A percentile compares a stretch with the other conserved stretches of the same genome.
phyloP scores from a whole-genome alignment of 345 rosid genomes.

The Gossypium thurberi region DNA sequence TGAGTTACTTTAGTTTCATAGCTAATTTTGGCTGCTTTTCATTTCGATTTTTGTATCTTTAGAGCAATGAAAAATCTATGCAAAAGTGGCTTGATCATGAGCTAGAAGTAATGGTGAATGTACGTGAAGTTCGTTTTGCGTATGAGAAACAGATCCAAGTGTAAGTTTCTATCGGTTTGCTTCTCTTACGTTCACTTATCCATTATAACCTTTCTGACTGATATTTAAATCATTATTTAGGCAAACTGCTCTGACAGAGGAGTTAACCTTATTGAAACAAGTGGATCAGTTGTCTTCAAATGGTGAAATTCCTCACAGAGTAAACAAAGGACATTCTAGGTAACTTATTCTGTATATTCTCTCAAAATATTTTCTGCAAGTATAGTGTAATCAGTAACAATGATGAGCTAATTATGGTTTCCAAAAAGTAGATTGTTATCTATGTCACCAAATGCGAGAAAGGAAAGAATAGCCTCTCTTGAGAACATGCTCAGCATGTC shows the following conservation, averaged over 20 bases:
- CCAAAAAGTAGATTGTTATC: conserved; percentile 32
- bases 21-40: background rate
- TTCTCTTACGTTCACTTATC: conserved; percentile 9
- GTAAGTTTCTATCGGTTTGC: conserved; percentile 38
- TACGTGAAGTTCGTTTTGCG: conserved; percentile 66
- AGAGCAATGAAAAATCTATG: conserved; percentile 56
- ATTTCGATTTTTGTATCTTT: conserved; percentile 15
- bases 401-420: conserved; percentile 1
- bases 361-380: background rate
- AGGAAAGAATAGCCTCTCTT: conserved; percentile 59
- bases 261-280: conserved; percentile 50
- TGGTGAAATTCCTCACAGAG: conserved; percentile 38
- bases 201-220: conserved; percentile 10
- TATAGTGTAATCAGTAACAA: conserved; percentile 4
- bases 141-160: conserved; percentile 72
- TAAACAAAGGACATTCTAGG: conserved; percentile 56
- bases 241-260: conserved; percentile 62
- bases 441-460: conserved; percentile 59
- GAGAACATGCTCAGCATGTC: conserved; percentile 71
- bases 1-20: background rate
- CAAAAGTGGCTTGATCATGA: conserved; percentile 74
- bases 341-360: conserved; percentile 9
- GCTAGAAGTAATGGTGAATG: conserved; percentile 68
- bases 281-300: conserved; percentile 47
- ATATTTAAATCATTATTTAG: conserved; percentile 22